phyloP scores from a whole-genome alignment of 202 grass and related monocot species.

The Musa balbisiana region DNA sequence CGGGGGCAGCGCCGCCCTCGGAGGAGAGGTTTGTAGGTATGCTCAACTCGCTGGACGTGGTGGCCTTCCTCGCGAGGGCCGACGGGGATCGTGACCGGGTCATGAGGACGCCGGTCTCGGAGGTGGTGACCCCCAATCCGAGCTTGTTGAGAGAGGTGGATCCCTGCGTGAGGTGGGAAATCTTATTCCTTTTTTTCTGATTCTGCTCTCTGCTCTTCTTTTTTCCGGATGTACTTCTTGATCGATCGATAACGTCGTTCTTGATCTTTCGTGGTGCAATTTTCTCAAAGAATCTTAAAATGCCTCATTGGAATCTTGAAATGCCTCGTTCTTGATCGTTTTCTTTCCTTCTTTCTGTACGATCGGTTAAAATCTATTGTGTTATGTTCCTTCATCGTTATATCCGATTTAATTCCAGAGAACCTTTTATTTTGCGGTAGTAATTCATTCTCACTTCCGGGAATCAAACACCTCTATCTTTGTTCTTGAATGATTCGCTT shows the following conservation, averaged over 20 bases:
- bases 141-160: slow-evolving; percentile 42
- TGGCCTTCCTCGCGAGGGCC: slow-evolving; percentile 38
- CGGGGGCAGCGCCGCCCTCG: slow-evolving; percentile 16
- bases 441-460: too few relatives aligned
- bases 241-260: background rate
- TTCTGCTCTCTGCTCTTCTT: background rate
- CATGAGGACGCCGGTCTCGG: slow-evolving; percentile 37
- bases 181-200: background rate
- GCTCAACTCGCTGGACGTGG: slow-evolving; percentile 55
- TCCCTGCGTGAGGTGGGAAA: slow-evolving; percentile 32
- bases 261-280: background rate
- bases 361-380: too few relatives aligned
- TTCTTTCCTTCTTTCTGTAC: too few relatives aligned
- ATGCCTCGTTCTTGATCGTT: too few relatives aligned
- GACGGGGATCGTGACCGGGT: slow-evolving; percentile 5
- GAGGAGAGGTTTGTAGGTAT: slow-evolving; percentile 35
- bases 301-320: too few relatives aligned
- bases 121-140: slow-evolving; percentile 41
- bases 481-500: too few relatives aligned
- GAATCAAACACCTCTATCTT: too few relatives aligned
- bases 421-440: too few relatives aligned
- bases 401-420: too few relatives aligned
- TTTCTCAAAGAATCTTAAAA: too few relatives aligned
- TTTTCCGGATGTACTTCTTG: background rate
- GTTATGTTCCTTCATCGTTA: too few relatives aligned